Base-by-base conservation (phyloP, 2,329 filamentous ascomycete genomes). In the Fusarium virguliforme region DNA sequence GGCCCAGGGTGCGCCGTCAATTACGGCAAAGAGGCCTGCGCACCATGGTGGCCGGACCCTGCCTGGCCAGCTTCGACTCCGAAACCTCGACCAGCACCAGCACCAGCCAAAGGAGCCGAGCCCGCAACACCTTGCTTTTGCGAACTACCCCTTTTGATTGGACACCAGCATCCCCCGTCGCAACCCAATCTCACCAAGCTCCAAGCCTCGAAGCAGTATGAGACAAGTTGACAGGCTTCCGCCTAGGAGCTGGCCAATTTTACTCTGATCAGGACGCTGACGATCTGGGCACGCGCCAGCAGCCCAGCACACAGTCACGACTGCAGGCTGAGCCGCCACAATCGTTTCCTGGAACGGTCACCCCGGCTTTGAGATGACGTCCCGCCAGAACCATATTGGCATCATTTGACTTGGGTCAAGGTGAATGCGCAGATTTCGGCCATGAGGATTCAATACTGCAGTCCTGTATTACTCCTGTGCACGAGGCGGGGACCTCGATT, bases 61-160 rank as follows among this genome's bases (percentile, higher is more conserved):
- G 62, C 43, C 60, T 64, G 61, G 51, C 56, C 62, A 55, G 63
- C 64, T 72, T 55, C 13, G 59, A 62, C 58, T 46, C 60, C 34
- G 62, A 48, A 64, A 64, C 64, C 54, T 67, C 64, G 61, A n/a
- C 53, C 38, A 70, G 64, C 48, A 64, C 64, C 54, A 65, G 62
- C 59, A n/a, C 53, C 38, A 70, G 64, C 48, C 72, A 69, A 30
- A 68, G 67, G 58, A 54, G 67, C 70, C 48, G 59, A 66, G 58
- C 61, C 50, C 68, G 60, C 61, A 59, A 15, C 55, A 61, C 53
- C 68, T 75, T 71, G 62, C 69, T 75, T 75, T 73, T 70, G 54
- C n/a, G 56, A 55, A 58, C 22, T 56, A 24, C 38, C 50, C 51
- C 12, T 38, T 60, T 67, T 70, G 64, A 74, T 75, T 75, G 73